Percentiles rank a stretch among this genome's conserved stretches.
Evolutionary conservation across 2,329 filamentous ascomycete genomes (phyloP).

Genomic region (Botrytis medusae): DNA sequence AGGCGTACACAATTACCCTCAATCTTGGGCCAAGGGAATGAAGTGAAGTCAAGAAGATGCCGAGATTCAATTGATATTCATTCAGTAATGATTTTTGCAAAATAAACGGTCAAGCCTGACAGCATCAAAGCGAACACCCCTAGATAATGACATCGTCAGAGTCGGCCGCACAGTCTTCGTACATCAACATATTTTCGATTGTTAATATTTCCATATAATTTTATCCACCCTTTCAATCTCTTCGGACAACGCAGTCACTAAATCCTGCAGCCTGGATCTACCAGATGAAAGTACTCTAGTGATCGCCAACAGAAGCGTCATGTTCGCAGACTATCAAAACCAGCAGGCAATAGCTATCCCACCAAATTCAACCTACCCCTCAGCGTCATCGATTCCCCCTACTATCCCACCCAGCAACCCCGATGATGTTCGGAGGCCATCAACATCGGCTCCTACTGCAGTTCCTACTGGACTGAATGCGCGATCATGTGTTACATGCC

Average conservation of each 20-base stretch:
- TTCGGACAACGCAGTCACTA: not conserved
- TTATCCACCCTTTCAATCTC: not conserved
- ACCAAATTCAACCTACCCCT: conserved; percentile 12
- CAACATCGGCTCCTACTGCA: conserved; percentile 24
- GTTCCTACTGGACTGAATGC: conserved; percentile 35
- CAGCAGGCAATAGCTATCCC: conserved; percentile 11
- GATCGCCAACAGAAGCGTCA: not conserved
- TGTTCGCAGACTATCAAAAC: conserved; percentile 20
- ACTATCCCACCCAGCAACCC: conserved; percentile 19
- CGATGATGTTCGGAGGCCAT: conserved; percentile 23
- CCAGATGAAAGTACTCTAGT: conserved; percentile 1
- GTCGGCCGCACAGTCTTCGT: not conserved
- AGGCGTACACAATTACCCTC: not conserved
- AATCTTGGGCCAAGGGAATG: not conserved
- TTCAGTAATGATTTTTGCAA: not conserved
- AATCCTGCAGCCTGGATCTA: not conserved
- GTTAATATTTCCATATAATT: not conserved
- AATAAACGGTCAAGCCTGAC: not conserved
- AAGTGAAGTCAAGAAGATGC: not conserved
- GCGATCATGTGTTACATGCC: conserved; percentile 50
- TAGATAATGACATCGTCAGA: not conserved
- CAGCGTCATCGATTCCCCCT: conserved; percentile 8
- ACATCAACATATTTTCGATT: not conserved
- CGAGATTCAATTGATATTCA: not conserved
- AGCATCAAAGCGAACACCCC: not conserved